Percentiles rank a stretch among this genome's conserved stretches.
phyloP scores from a whole-genome alignment of 768 basidiomycete genomes.

The Boletellus sp. region DNA sequence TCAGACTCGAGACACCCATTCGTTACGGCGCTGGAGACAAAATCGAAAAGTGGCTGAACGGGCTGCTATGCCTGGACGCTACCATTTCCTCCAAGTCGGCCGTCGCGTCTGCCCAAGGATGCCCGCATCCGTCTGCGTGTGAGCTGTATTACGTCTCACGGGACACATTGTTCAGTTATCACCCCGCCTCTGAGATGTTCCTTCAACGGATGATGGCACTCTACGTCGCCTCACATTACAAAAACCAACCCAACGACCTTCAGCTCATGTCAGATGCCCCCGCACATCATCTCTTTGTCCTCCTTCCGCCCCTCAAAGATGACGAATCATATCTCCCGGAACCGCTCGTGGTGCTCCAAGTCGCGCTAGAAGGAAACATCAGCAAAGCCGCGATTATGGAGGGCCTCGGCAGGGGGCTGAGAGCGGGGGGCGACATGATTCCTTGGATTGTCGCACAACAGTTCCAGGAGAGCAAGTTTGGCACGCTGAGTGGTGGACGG shows the following conservation, averaged over 20 bases:
- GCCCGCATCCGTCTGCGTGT: constrained; percentile 90
- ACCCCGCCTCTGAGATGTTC: constrained; percentile 96
- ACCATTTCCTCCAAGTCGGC: constrained; percentile 50
- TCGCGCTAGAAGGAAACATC: constrained; percentile 93
- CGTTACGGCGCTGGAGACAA: constrained; percentile 85
- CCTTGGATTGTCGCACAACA: constrained; percentile 95
- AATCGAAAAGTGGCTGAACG: constrained; percentile 93
- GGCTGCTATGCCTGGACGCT: constrained; percentile 86
- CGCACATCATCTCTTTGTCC: constrained; percentile 93
- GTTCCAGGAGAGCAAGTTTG: constrained; percentile 95
- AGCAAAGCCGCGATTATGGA: constrained; percentile 83
- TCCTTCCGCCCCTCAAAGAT: constrained; percentile 88
- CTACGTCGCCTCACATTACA: constrained; percentile 97
- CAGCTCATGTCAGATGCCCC: constrained; percentile 96
- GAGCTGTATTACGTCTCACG: constrained; percentile 94
- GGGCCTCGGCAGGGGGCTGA: constrained; percentile 74
- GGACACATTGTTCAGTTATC: constrained; percentile 95
- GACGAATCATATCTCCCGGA: constrained; percentile 91
- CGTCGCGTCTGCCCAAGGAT: constrained; percentile 54
- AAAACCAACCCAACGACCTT: constrained; percentile 98
- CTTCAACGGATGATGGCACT: constrained; percentile 98
- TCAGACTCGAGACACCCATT: constrained; percentile 93
- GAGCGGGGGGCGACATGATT: constrained; percentile 94
- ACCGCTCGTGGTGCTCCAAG: constrained; percentile 92
- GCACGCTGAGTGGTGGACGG: constrained; percentile 83